Evolutionary conservation across 2,329 filamentous ascomycete genomes (phyloP).

Genomic region (Neoarthrinium moseri): DNA sequence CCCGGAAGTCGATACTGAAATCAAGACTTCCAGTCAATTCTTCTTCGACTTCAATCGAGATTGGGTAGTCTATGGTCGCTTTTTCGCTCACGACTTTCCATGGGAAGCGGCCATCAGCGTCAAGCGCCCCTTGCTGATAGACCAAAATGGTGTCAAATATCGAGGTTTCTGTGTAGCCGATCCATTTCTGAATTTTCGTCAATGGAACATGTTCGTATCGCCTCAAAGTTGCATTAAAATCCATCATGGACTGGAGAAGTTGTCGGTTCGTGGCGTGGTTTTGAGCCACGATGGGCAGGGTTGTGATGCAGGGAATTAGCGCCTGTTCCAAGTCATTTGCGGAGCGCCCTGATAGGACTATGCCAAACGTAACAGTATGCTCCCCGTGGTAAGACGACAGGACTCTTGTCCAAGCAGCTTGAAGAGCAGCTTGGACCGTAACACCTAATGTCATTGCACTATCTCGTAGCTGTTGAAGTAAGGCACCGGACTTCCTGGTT

Average conservation of each 20-base stretch:
- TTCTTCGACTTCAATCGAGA: conserved; percentile 79
- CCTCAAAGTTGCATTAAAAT: conserved; percentile 61
- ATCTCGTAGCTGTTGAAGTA: conserved; percentile 48
- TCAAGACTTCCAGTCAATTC: conserved; percentile 42
- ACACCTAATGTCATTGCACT: conserved; percentile 57
- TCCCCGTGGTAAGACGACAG: conserved; percentile 78
- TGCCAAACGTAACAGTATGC: conserved; percentile 70
- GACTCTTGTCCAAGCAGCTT: conserved; percentile 76
- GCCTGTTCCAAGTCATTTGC: conserved; percentile 56
- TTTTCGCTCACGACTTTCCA: conserved; percentile 67
- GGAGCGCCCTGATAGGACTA: conserved; percentile 75
- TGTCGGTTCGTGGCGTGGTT: conserved; percentile 52
- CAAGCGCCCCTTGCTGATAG: conserved; percentile 58
- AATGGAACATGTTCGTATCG: conserved; percentile 73
- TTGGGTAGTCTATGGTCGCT: conserved; percentile 71
- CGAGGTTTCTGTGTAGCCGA: conserved; percentile 60
- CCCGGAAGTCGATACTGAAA: conserved; percentile 66
- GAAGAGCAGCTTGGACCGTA: conserved; percentile 73
- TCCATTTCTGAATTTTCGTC: conserved; percentile 68
- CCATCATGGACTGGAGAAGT: conserved; percentile 63
- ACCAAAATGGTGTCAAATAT: conserved; percentile 86
- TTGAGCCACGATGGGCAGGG: conserved; percentile 68
- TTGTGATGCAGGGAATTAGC: conserved; percentile 79
- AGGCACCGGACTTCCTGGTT: conserved; percentile 36
- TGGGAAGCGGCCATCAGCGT: conserved; percentile 20